These are phyloP conservation scores for Malassezia cuniculi DNA, from an alignment of 1,284 basidiomycete species.

Conservation along the genomic window DNA sequence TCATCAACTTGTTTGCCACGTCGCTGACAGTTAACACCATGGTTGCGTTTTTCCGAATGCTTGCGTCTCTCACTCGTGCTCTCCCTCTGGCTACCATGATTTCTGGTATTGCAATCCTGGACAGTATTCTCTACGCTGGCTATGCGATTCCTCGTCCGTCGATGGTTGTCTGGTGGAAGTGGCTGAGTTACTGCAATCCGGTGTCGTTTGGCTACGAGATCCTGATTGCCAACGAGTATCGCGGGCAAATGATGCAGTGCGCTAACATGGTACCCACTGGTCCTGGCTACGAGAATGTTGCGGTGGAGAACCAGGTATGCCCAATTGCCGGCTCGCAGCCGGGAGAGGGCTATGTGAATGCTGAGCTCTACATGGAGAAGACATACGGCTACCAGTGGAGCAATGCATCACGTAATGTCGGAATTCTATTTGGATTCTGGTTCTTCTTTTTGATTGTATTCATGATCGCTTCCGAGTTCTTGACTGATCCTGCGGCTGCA, in stretches of 20 bases:
- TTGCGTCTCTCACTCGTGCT: conserved; percentile 19
- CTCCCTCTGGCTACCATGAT: conserved; percentile 26
- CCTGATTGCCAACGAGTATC: conserved; percentile 35
- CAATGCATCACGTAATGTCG: conserved; percentile 22
- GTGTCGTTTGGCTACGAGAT: conserved; percentile 31
- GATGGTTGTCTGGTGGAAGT: conserved; percentile 37
- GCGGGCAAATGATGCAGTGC: conserved; percentile 21
- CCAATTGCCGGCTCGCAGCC: conserved; percentile 21
- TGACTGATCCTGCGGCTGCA: conserved; percentile 23
- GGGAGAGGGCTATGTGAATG: conserved; percentile 18
- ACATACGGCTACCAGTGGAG: conserved; percentile 22
- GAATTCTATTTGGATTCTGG: conserved; percentile 29
- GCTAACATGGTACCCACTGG: conserved; percentile 18
- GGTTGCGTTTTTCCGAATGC: conserved; percentile 32
- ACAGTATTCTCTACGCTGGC: conserved; percentile 27
- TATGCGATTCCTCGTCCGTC: conserved; percentile 33
- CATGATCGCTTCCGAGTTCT: conserved; percentile 25
- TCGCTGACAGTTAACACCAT: conserved; percentile 24
- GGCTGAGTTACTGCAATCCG: conserved; percentile 38
- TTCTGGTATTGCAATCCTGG: conserved; percentile 27
- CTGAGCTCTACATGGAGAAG: conserved; percentile 15
- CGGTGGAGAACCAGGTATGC: conserved; percentile 24
- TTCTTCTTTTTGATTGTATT: conserved; percentile 24
- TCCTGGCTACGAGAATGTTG: conserved; percentile 14
- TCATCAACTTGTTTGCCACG: conserved; percentile 22